Conservation (phyloP, 2,329 filamentous ascomycete genomes). For the Amylocarpus encephaloides region DNA sequence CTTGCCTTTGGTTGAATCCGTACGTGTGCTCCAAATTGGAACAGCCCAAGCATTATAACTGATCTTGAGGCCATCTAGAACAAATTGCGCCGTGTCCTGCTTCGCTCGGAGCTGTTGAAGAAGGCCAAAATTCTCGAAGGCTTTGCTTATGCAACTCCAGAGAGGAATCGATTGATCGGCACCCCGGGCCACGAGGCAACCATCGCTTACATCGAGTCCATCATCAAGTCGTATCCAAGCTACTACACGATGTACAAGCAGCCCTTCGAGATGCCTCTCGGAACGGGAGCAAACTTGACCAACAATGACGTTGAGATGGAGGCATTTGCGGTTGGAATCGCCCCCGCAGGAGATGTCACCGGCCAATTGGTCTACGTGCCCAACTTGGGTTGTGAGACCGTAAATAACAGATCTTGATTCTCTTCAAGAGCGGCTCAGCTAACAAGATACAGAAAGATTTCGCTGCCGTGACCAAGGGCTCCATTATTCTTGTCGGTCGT, state of each 20-base stretch:
- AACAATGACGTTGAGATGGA: conserved; percentile 7
- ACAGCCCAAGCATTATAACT: background rate
- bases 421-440: no score
- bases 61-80: conserved; percentile 7
- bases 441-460: conserved; percentile 44
- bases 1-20: conserved; percentile 17
- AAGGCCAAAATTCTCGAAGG: conserved; percentile 14
- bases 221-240: conserved; percentile 24
- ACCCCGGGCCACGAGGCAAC: conserved; percentile 34
- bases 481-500: conserved; percentile 63
- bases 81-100: conserved; percentile 12
- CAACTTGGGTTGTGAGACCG: conserved; percentile 16
- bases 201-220: conserved; percentile 39
- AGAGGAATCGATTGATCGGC: conserved; percentile 17
- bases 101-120: conserved; percentile 12
- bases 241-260: conserved; percentile 40
- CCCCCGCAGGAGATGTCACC: conserved; percentile 10
- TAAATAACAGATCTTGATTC: background rate
- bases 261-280: conserved; percentile 32
- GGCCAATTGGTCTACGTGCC: conserved; percentile 13
- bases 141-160: conserved; percentile 13
- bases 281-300: conserved; percentile 8
- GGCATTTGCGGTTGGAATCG: conserved; percentile 9
- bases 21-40: background rate
- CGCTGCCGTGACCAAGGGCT: conserved; percentile 48